A percentile compares a stretch with the other conserved stretches of the same genome.
phyloP scores from a whole-genome alignment of 805 yeast species.

The Barnettozyma populi region DNA sequence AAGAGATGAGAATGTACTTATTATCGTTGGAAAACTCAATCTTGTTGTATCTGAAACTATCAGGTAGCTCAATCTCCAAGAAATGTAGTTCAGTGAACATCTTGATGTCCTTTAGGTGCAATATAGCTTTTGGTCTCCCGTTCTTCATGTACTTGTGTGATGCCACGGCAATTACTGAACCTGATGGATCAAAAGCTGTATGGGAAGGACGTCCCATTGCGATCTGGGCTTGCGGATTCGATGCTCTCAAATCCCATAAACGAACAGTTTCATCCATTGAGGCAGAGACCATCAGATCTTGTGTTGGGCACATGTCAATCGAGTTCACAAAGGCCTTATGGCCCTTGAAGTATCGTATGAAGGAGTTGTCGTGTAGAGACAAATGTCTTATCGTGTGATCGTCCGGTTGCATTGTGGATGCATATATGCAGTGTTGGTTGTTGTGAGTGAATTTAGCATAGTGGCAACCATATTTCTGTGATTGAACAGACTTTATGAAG shows the following conservation, averaged over 20 bases:
- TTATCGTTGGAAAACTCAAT: constrained; percentile 80
- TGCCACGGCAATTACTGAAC: constrained; percentile 48
- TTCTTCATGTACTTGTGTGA: constrained; percentile 45
- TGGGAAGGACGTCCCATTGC: constrained; percentile 16
- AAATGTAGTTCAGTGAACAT: constrained; percentile 57
- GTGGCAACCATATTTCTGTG: constrained; percentile 91
- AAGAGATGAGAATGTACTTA: constrained; percentile 51
- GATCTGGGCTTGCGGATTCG: constrained; percentile 51
- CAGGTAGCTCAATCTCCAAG: constrained; percentile 35
- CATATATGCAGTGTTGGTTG: constrained; percentile 67
- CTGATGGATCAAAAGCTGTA: constrained; percentile 78
- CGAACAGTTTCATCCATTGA: constrained; percentile 76
- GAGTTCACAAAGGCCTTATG: constrained; percentile 73
- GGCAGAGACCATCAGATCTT: constrained; percentile 59
- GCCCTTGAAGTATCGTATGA: constrained; percentile 80
- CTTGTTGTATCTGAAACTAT: constrained; percentile 46
- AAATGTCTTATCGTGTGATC: constrained; percentile 74
- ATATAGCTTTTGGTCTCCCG: constrained; percentile 34
- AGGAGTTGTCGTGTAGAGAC: constrained; percentile 71
- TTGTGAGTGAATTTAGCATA: constrained; percentile 79
- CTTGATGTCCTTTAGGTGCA: constrained; percentile 54
- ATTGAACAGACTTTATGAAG: constrained; percentile 60
- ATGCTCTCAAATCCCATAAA: constrained; percentile 77
- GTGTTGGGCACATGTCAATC: constrained; percentile 66
- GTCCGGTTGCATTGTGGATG: constrained; percentile 65